Evolutionary conservation across 2,329 filamentous ascomycete genomes (phyloP), one percentile per base, ranked within the genome.

Genomic region (Ceratocystis albifundus): DNA sequence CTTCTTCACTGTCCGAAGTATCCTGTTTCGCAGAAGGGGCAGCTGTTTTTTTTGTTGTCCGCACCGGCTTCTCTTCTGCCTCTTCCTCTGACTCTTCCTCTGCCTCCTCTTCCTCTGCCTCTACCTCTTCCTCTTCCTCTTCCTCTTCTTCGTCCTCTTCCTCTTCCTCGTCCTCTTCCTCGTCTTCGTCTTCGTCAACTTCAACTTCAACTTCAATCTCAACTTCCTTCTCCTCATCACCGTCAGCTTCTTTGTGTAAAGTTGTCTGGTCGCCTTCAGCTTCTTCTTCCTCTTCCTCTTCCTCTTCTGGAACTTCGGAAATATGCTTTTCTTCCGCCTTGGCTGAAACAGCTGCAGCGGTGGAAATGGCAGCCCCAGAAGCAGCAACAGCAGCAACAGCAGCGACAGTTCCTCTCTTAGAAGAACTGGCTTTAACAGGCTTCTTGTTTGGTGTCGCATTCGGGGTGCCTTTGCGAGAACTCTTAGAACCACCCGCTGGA

Each of bases 391-490:
- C 32, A 30, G 48, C 63, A 4, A 50, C 66, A 15, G 57, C 62
- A 44, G 63, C 66, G 15, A 36, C 66, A 53, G 66, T 44, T 15
- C 61, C 62, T 41, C 45, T 64, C 66, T 67, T 67, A 32, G 62
- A 59, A 32, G 28, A 59, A n/a, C 55, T 55, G 48, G 55, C 59
- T 36, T 61, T 55, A 20, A 55, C 55, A 22, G 28, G 32, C 45
- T 66, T 67, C 72, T 82, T 83, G 65, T 73, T 73, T 57, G 72
- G 72, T 65, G 74, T 78, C 17, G 82, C 83, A 36, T 81, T 84
- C 87, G 88, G 90, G 72, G 87, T 90, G 55, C 81, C 78, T 76
- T 91, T 90, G 61, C 88, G 81, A 61, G 83, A 73, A 0, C 78
- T 77, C 41, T 59, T 57, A 17, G 62, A 36, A 32, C 8, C 28